Conservation (phyloP, 2,329 filamentous ascomycete species). For the Talaromyces sp. region DNA sequence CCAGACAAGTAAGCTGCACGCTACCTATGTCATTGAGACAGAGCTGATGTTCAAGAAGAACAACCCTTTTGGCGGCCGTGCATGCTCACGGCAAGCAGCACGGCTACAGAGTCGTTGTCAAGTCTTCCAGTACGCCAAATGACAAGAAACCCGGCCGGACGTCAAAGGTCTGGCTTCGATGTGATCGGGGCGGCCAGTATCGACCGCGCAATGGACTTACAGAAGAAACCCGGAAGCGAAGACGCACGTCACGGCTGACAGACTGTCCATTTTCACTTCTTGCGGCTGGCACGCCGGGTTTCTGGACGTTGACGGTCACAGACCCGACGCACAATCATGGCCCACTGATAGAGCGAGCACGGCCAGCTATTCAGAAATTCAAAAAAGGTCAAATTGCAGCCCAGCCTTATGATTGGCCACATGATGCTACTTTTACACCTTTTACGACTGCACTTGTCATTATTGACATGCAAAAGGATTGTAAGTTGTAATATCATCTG, state of each 20-base stretch:
- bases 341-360: slow-evolving; percentile 38
- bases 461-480: slow-evolving; percentile 48
- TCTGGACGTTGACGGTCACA: slow-evolving; percentile 40
- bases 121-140: slow-evolving; percentile 43
- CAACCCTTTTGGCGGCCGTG: slow-evolving; percentile 36
- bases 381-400: slow-evolving; percentile 42
- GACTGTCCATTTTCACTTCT: slow-evolving; percentile 44
- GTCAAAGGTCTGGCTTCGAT: slow-evolving; percentile 42
- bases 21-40: neutral
- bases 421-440: slow-evolving; percentile 41
- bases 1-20: slow-evolving; percentile 36
- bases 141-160: slow-evolving; percentile 43
- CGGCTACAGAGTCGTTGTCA: slow-evolving; percentile 43
- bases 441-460: slow-evolving; percentile 44
- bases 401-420: slow-evolving; percentile 43
- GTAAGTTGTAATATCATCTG: slow-evolving; percentile 25
- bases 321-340: slow-evolving; percentile 42
- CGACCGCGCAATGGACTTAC: slow-evolving; percentile 42
- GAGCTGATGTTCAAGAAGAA: slow-evolving; percentile 20
- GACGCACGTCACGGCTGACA: slow-evolving; percentile 41
- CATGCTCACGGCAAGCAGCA: slow-evolving; percentile 40
- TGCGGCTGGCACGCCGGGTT: slow-evolving; percentile 39
- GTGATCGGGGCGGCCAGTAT: slow-evolving; percentile 42
- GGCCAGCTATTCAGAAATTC: slow-evolving; percentile 37
- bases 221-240: slow-evolving; percentile 42